Evolutionary conservation across 2,329 filamentous ascomycete genomes (phyloP), one percentile per base, ranked within the genome.

Genomic region (Bimuria novae-zelandiae): DNA sequence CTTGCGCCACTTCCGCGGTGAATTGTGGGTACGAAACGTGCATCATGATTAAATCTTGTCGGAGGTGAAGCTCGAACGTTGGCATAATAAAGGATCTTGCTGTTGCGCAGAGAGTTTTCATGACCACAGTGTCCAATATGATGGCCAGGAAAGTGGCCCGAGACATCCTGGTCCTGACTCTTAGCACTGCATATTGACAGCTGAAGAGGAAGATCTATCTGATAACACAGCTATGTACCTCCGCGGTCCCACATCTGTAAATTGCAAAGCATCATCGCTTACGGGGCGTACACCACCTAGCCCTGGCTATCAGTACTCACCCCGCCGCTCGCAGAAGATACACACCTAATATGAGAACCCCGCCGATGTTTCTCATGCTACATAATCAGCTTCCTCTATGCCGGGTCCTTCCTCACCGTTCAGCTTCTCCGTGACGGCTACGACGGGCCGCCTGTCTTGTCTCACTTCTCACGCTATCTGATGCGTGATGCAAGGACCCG

Each of bases 381-480:
- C 23, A 14, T 21, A 30, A 23, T 19, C 16, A 6, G 11, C n/a
- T n/a, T 22, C 22, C 5, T 19, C 33, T 16, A 16, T 3, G 8
- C 44, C 12, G 16, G 44, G n/a, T 35, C 22, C 21, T 36, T 10
- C 32, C 32, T 47, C 33, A 30, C 44, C n/a, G 33, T 30, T 39
- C 44, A 29, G 33, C 32, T 22, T 29, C 16, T 17, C 17, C 19
- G 17, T 17, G 12, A 30, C 44, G 33, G 32, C 19, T 14, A 3
- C 17, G 25, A 22, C 44, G 33, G 44, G 32, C 32, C 44, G 44
- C 29, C 33, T 25, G 44, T 47, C 39, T 47, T 16, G 44, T 47
- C 22, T 47, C 6, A 6, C n/a, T 37, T 47, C 44, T 47, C 22
- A 47, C 44, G 44, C 22, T 21, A 37, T n/a, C n/a, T 47, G 22